Percentiles rank a stretch among this genome's conserved stretches.
These are phyloP conservation scores for Cryptococcus sp. DNA, from an alignment of 1,284 basidiomycete species.

Conservation along the genomic window DNA sequence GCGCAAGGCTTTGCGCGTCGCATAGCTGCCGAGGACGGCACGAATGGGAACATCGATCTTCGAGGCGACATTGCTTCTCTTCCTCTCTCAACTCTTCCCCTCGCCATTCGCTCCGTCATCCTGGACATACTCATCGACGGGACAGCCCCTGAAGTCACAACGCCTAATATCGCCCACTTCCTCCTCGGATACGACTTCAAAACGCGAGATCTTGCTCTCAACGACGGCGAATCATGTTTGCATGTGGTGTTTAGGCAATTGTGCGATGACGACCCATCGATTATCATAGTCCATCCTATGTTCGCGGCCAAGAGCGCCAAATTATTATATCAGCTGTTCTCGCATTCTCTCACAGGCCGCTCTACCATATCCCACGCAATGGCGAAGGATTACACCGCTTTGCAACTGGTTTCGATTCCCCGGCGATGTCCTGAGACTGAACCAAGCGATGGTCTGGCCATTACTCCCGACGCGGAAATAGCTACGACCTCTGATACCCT, in stretches of 20 bases:
- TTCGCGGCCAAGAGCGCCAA: slow-evolving; percentile 85
- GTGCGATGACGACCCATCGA: slow-evolving; percentile 62
- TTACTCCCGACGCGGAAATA: slow-evolving; percentile 70
- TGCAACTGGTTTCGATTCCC: slow-evolving; percentile 64
- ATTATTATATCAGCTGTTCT: slow-evolving; percentile 81
- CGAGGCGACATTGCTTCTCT: slow-evolving; percentile 23
- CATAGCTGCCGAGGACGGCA: slow-evolving; percentile 45
- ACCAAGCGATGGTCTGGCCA: slow-evolving; percentile 65
- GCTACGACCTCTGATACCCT: slow-evolving; percentile 72
- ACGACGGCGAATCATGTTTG: slow-evolving; percentile 66
- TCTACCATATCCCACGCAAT: slow-evolving; percentile 85
- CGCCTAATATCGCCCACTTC: slow-evolving; percentile 87
- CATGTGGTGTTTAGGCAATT: slow-evolving; percentile 80
- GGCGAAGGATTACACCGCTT: slow-evolving; percentile 85
- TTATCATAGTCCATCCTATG: slow-evolving; percentile 69
- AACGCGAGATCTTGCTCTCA: slow-evolving; percentile 53
- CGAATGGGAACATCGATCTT: slow-evolving; percentile 30
- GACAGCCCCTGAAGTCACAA: slow-evolving; percentile 65
- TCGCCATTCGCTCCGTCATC: slow-evolving; percentile 72
- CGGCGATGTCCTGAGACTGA: slow-evolving; percentile 59
- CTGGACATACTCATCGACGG: slow-evolving; percentile 82
- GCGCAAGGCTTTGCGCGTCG: slow-evolving; percentile 73
- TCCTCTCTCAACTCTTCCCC: slow-evolving; percentile 42
- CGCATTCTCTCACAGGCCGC: slow-evolving; percentile 78
- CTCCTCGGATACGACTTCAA: slow-evolving; percentile 72